phyloP scores from a whole-genome alignment of 441 rosid species.

The Populus hybrid region DNA sequence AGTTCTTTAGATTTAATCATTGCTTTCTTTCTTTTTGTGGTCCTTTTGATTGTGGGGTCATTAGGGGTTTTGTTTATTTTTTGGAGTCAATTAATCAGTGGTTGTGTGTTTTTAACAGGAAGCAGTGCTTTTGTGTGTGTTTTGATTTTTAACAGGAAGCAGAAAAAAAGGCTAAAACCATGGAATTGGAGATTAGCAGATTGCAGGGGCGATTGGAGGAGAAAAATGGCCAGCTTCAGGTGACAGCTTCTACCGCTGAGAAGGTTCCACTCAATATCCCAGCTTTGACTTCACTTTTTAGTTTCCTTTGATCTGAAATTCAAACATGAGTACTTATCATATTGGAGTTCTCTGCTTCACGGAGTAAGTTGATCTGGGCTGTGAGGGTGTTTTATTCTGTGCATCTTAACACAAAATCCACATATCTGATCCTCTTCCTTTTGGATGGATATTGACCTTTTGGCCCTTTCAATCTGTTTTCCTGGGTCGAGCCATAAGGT shows the following conservation, averaged over 20 bases:
- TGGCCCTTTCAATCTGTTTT: conserved; percentile 29
- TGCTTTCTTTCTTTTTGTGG: conserved; percentile 5
- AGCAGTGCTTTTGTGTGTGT: background rate
- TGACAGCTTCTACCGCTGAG: conserved; percentile 62
- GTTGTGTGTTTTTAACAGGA: conserved; percentile 19
- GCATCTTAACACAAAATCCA: conserved; percentile 5
- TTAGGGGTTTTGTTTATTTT: conserved; percentile 11
- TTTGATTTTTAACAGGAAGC: conserved; percentile 42
- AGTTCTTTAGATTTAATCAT: conserved; percentile 19
- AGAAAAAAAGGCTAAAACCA: conserved; percentile 56
- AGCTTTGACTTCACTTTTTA: background rate
- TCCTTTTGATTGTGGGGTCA: conserved; percentile 14
- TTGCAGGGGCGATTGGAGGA: conserved; percentile 57
- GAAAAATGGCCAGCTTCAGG: conserved; percentile 60
- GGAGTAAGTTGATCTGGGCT: conserved; percentile 13
- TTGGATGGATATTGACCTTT: conserved; percentile 19
- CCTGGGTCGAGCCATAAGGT: conserved; percentile 35
- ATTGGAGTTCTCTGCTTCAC: conserved; percentile 11
- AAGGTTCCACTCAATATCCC: conserved; percentile 44
- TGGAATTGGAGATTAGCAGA: conserved; percentile 55
- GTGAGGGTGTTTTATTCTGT: conserved; percentile 12
- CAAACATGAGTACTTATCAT: background rate
- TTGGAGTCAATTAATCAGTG: background rate
- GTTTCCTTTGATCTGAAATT: conserved; percentile 9
- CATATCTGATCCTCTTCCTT: conserved; percentile 15